Evolutionary conservation across 768 basidiomycete species (phyloP), one percentile per base, ranked within the genome.

Genomic region (Tulasnella sp.): DNA sequence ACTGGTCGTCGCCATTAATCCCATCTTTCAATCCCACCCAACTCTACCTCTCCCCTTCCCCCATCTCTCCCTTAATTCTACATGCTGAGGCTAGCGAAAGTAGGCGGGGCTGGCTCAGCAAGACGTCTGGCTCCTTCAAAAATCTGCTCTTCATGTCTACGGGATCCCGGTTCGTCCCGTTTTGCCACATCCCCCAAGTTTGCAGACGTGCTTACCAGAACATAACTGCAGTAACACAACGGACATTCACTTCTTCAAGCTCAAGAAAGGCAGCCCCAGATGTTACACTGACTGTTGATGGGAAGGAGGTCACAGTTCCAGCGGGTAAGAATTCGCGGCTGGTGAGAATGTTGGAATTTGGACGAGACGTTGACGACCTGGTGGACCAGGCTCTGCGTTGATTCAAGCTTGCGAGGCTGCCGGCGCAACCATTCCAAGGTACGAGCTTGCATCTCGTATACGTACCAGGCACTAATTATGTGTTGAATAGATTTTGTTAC

Each of bases 371-470:
- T 80, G 72, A 73, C 41, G 46, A 75, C 18, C 31, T 40, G 5
- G 37, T 20, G 41, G 11, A 44, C 72, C 80, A 96, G 95, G 95
- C 78, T 94, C 96, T 83, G 96, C 96, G n/a, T 88, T 97, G 84
- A 97, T 98, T 85, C 96, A 98, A 86, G 96, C 96, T 81, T 97
- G 96, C 86, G 96, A 96, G 85, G 94, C 94, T 81, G 94, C 95
- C 76, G 95, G 95, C 69, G 89, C 93, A 64, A 87, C 90, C 72
- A 92, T 96, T 86, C 95, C 94, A 76, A 89, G 94, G 94, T 94
- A 82, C 76, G 86, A 87, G 41, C 9, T 58, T 77, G 2, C 58
- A 28, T 34, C 50, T 74, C 77, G 41, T 44, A 64, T 40, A 78
- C 78, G 80, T 37, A 46, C 24, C 64, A 12, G 40, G 8, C 37